phyloP scores from a whole-genome alignment of 2,329 filamentous ascomycete species.

The Penicillium sp. region DNA sequence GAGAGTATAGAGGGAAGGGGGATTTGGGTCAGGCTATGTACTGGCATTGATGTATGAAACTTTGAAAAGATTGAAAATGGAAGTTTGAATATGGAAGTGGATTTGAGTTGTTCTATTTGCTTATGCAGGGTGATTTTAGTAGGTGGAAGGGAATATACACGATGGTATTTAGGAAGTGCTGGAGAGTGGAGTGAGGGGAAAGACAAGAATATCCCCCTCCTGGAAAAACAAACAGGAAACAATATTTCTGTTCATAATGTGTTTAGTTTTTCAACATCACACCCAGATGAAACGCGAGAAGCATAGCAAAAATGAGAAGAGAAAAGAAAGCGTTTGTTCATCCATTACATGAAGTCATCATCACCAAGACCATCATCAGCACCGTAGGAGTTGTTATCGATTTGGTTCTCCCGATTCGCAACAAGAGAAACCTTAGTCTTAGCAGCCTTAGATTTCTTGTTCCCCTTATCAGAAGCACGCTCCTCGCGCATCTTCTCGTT shows the following conservation, averaged over 20 bases:
- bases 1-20: not conserved
- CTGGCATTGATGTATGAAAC: not conserved
- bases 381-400: slow-evolving; percentile 78
- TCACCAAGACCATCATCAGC: slow-evolving; percentile 82
- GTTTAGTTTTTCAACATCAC: not conserved
- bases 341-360: slow-evolving; percentile 54
- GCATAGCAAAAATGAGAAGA: slow-evolving; percentile 18
- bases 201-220: slow-evolving; percentile 1
- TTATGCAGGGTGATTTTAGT: slow-evolving; percentile 9
- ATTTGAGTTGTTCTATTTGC: slow-evolving; percentile 22
- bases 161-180: slow-evolving; percentile 1
- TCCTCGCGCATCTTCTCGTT: slow-evolving; percentile 99
- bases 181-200: slow-evolving; percentile 2
- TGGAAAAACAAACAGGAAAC: not conserved
- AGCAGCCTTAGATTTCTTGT: slow-evolving; percentile 95
- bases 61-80: not conserved
- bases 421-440: slow-evolving; percentile 91
- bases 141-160: slow-evolving; percentile 19
- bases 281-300: not conserved
- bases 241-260: not conserved
- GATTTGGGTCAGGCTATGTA: not conserved
- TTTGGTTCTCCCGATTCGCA: slow-evolving; percentile 61
- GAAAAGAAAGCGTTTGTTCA: slow-evolving; percentile 15
- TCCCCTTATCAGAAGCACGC: slow-evolving; percentile 89
- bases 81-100: not conserved